Evolutionary conservation across 2,329 filamentous ascomycete species (phyloP).

Genomic region (Fusarium zealandicum): DNA sequence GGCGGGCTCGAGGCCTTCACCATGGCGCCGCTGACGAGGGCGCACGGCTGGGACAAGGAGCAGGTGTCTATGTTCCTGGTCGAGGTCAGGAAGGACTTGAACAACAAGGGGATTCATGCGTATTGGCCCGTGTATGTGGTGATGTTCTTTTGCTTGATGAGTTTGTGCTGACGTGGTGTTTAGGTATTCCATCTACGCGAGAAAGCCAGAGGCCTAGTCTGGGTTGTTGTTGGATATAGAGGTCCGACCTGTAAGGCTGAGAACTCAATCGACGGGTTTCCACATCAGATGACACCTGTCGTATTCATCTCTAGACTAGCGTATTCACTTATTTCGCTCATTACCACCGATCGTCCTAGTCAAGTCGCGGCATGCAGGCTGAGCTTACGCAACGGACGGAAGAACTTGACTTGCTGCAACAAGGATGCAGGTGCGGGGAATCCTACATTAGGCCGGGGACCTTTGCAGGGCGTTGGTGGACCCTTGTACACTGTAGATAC

Average conservation of each 20-base stretch:
- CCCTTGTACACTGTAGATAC: conserved; percentile 11
- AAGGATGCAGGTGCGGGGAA: conserved; percentile 12
- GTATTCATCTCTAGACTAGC: no score
- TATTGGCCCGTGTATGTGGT: conserved; percentile 34
- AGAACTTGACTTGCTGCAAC: conserved; percentile 1
- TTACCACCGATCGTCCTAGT: conserved; percentile 19
- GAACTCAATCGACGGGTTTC: no score
- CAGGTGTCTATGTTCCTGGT: conserved; percentile 20
- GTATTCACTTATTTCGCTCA: no score
- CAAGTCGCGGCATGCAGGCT: conserved; percentile 19
- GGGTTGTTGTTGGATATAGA: no score
- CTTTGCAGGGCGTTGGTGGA: conserved; percentile 30
- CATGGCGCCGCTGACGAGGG: conserved; percentile 28
- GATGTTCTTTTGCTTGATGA: no score
- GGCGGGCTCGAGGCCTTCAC: conserved; percentile 29
- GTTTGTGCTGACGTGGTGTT: no score
- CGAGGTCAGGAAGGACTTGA: conserved; percentile 23
- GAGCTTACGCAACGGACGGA: conserved; percentile 26
- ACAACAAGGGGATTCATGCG: conserved; percentile 6
- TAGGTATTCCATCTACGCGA: no score
- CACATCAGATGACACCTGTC: no score
- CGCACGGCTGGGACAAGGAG: conserved; percentile 19
- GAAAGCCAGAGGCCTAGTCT: no score
- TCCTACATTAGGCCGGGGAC: no score
- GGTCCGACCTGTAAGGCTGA: no score